Percentiles rank a stretch among this genome's conserved stretches.
Evolutionary conservation across 257 asterid genomes (phyloP).

Genomic region (Pogostemon cablin): DNA sequence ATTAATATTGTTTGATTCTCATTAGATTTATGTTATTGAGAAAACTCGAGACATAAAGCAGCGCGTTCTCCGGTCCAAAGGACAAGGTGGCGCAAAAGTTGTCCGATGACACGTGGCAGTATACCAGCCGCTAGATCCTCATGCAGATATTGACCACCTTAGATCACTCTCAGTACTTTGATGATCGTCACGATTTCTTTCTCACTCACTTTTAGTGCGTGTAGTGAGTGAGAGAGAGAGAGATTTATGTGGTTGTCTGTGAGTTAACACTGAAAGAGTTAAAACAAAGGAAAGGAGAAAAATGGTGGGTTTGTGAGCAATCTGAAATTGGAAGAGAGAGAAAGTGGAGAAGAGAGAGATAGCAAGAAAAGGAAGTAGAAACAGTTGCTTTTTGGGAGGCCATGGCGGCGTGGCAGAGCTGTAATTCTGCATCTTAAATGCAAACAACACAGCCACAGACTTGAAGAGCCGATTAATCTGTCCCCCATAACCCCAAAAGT

Average conservation of each 20-base stretch:
- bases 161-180: constrained; percentile 27
- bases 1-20: too few relatives aligned
- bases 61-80: constrained; percentile 61
- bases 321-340: background rate
- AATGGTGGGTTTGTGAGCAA: constrained; percentile 6
- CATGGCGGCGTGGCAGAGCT: constrained; percentile 98
- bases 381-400: constrained; percentile 48
- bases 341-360: constrained; percentile 23
- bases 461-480: constrained; percentile 39
- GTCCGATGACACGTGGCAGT: constrained; percentile 41
- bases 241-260: background rate
- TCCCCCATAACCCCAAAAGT: constrained; percentile 45
- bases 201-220: background rate
- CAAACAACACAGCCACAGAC: constrained; percentile 51
- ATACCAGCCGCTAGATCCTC: constrained; percentile 35
- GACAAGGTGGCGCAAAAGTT: constrained; percentile 43
- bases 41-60: constrained; percentile 53
- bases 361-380: background rate
- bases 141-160: constrained; percentile 32
- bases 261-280: constrained; percentile 32
- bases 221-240: background rate
- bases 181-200: constrained; percentile 25
- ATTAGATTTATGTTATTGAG: background rate
- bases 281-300: constrained; percentile 17
- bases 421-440: constrained; percentile 74